These are phyloP conservation scores for Cyamopsis tetragonoloba DNA, from an alignment of 306 rosid genomes.

Conservation along the genomic window DNA sequence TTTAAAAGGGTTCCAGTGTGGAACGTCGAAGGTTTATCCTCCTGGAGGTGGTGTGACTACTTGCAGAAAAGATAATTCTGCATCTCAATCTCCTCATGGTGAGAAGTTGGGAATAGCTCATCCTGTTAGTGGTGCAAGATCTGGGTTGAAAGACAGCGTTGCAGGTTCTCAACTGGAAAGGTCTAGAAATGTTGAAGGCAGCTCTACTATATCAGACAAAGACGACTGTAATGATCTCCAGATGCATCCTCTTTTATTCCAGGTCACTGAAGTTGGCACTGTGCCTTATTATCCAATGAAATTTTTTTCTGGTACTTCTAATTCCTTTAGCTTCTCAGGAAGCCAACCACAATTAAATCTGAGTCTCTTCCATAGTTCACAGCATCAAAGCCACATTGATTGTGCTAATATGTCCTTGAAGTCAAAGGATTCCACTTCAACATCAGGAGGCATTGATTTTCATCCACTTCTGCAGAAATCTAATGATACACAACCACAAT, in stretches of 20 bases:
- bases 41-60: constrained; percentile 40
- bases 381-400: constrained; percentile 47
- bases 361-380: constrained; percentile 66
- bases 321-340: constrained; percentile 60
- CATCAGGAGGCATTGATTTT: constrained; percentile 72
- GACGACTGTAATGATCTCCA: constrained; percentile 56
- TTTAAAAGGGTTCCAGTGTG: constrained; percentile 51
- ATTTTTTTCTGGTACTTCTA: constrained; percentile 45
- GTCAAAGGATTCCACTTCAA: constrained; percentile 46
- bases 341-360: constrained; percentile 72
- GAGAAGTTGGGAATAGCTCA: constrained; percentile 30
- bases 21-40: constrained; percentile 45
- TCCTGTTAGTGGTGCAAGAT: constrained; percentile 29
- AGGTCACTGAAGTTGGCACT: constrained; percentile 58
- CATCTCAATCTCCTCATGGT: constrained; percentile 41
- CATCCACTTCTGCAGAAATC: constrained; percentile 93
- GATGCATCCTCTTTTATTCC: constrained; percentile 96
- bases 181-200: constrained; percentile 39
- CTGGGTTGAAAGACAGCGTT: constrained; percentile 25
- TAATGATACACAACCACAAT: constrained; percentile 33
- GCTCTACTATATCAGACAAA: constrained; percentile 45
- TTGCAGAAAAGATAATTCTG: constrained; percentile 33
- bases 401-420: constrained; percentile 40
- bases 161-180: constrained; percentile 35
- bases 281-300: constrained; percentile 57